Evolutionary conservation across 1,284 basidiomycete genomes (phyloP).

Genomic region (Mrakiaceae sp.): DNA sequence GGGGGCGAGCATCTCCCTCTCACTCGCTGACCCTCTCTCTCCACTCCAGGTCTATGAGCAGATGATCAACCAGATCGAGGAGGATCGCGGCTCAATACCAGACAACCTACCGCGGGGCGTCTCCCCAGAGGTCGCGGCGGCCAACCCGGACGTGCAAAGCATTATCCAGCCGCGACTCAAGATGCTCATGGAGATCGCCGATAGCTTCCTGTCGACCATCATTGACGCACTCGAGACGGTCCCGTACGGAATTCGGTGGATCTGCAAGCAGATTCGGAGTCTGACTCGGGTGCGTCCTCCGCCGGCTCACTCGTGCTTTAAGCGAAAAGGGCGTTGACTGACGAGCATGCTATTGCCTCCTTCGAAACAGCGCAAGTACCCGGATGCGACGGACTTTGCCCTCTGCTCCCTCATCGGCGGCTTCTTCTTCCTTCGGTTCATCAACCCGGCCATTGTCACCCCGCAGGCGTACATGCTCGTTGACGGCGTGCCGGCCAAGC

Average conservation of each 20-base stretch:
- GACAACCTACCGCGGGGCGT: constrained; percentile 84
- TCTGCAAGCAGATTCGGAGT: constrained; percentile 97
- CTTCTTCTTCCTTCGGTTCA: constrained; percentile 99
- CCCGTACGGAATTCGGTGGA: constrained; percentile 98
- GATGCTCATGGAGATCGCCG: constrained; percentile 99
- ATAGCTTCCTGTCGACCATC: constrained; percentile 93
- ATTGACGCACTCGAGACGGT: constrained; percentile 96
- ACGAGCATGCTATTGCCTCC: not conserved
- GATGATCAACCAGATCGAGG: constrained; percentile 96
- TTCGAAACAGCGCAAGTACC: constrained; percentile 73
- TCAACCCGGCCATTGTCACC: constrained; percentile 99
- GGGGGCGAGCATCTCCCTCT: not conserved
- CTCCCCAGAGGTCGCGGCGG: constrained; percentile 80
- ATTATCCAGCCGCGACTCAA: constrained; percentile 91
- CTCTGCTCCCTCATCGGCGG: constrained; percentile 98
- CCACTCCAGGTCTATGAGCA: constrained; percentile 75
- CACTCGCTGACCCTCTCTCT: not conserved
- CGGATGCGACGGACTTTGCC: constrained; percentile 91
- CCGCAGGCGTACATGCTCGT: constrained; percentile 99
- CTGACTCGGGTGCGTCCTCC: constrained; percentile 63
- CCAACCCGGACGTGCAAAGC: constrained; percentile 88
- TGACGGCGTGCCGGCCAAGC: constrained; percentile 91
- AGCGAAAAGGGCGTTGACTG: not conserved
- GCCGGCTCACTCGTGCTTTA: not conserved
- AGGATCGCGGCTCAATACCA: constrained; percentile 83